A percentile compares a stretch with the other conserved stretches of the same genome.
Evolutionary conservation across 305 asterid genomes (phyloP).

Genomic region (Fraxinus velutina): DNA sequence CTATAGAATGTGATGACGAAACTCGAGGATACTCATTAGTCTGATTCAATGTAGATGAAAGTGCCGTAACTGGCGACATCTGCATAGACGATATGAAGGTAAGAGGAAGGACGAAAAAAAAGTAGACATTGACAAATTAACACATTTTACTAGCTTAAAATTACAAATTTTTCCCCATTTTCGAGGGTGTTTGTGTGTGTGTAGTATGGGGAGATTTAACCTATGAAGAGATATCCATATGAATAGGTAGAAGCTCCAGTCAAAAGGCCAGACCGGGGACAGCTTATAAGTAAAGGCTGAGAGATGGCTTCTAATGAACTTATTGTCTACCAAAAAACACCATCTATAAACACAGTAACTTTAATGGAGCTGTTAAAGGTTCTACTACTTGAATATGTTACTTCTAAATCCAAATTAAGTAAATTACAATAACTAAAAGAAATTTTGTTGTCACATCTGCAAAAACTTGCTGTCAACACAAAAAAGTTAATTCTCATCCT

Average conservation of each 20-base stretch:
- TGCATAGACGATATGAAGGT: constrained; percentile 26
- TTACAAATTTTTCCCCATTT: background rate
- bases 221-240: constrained; percentile 9
- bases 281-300: background rate
- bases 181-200: background rate
- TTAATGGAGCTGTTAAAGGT: background rate
- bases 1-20: constrained; percentile 47
- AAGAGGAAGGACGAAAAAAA: constrained; percentile 14
- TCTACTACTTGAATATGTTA: background rate
- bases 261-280: background rate
- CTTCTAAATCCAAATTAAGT: background rate
- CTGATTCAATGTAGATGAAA: constrained; percentile 52
- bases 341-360: background rate
- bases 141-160: background rate
- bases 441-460: background rate
- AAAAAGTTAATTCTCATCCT: background rate
- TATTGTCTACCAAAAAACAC: background rate
- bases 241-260: background rate
- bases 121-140: background rate
- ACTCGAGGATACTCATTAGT: constrained; percentile 36
- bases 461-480: background rate
- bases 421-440: background rate
- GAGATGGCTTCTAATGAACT: background rate
- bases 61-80: constrained; percentile 39
- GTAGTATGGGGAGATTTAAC: background rate